Evolutionary conservation across 352 stramenopile genomes (phyloP).

Genomic region (Phytophthora cryptogea): DNA sequence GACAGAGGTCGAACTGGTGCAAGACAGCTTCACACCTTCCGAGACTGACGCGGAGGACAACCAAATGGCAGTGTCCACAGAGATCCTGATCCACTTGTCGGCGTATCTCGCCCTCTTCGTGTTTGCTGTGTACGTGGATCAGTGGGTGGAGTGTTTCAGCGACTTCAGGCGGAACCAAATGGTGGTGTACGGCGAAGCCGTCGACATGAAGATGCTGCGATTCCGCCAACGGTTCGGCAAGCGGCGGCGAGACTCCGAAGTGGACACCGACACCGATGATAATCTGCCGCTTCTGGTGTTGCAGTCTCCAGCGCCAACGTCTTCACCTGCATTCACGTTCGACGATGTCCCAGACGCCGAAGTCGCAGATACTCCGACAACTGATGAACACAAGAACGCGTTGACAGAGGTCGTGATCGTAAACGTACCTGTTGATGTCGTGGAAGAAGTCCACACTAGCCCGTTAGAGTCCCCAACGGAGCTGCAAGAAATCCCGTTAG

Average conservation of each 20-base stretch:
- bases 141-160: conserved; percentile 46
- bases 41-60: conserved; percentile 9
- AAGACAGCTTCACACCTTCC: conserved; percentile 5
- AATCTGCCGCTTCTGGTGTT: conserved; percentile 27
- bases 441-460: conserved; percentile 20
- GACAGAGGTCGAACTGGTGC: conserved; percentile 5
- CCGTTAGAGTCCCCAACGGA: background rate
- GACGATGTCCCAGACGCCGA: conserved; percentile 5
- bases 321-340: conserved; percentile 23
- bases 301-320: conserved; percentile 22
- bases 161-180: conserved; percentile 44
- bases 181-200: conserved; percentile 28
- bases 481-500: conserved; percentile 24
- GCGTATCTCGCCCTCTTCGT: conserved; percentile 44
- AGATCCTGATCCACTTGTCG: conserved; percentile 45
- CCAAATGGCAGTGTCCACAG: conserved; percentile 40
- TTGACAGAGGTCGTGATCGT: conserved; percentile 17
- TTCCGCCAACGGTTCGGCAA: conserved; percentile 37
- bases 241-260: conserved; percentile 14
- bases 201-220: conserved; percentile 27
- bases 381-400: conserved; percentile 2
- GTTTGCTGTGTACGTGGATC: conserved; percentile 42
- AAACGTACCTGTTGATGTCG: conserved; percentile 18
- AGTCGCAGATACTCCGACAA: background rate
- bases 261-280: conserved; percentile 23